Base-by-base conservation (phyloP, 306 rosid genomes). In the Pueraria montana region DNA sequence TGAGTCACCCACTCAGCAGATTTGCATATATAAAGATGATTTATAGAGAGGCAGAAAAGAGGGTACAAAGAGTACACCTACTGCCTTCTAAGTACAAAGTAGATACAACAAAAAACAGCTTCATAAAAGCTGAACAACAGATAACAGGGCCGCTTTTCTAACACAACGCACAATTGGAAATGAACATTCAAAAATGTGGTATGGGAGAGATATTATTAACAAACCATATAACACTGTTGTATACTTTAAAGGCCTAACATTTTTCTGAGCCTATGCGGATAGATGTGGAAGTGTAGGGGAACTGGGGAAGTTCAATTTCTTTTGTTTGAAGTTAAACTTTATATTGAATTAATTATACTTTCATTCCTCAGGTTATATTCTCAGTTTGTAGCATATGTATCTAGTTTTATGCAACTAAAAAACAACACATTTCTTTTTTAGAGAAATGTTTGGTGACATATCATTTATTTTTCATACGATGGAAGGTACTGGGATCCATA, bases 401-500 rank as follows among this genome's bases (percentile, higher is more conserved):
- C 53, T 61, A 40, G 71, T 74, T 52, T 79, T 80, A 46, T 68
- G 40, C 20, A 27, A 81, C 46, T 52, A 11, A 46, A 68, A 65
- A 32, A 8, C 11, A n/a, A 13, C 18, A 13, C 2, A 21, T 12
- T 62, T 43, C 49, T 74, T 26, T 72, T 38, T 38, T 78, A 65
- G 72, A 84, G 64, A 81, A 79, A 46, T 61, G 43, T 81, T 56
- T 24, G 48, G 70, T 83, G 34, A 85, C 76, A 43, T 61, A 0
- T 75, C 12, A 26, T 68, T 83, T 75, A 30, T 20, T 78, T 20
- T 68, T 75, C 81, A 53, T 72, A 18, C 74, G 20, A 11, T 85
- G 73, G 72, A 85, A 96, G 99, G 99, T 96, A 90, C 83, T 96
- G 99, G 99, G 99, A 96, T 91, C 99, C 99, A 59, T 86, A 92